Evolutionary conservation across 148 eudicot species (phyloP), one percentile per base, ranked within the genome.

Genomic region (Heliamphora exappendiculata): DNA sequence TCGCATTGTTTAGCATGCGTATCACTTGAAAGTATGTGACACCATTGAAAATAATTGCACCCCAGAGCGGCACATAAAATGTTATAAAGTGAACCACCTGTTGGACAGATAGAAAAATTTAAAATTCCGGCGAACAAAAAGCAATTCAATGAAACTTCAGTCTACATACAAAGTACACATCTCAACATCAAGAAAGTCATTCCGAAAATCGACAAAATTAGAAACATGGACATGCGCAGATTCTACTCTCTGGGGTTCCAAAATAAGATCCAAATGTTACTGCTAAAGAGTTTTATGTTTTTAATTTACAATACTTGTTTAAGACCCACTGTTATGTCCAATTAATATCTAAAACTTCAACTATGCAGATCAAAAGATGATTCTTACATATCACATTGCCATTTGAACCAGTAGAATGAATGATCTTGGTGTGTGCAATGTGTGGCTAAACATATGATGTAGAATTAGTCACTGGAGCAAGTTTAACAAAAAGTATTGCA

Each of bases 1-100:
- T 87, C 58, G 93, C 99, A 73, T 91, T 95, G 85, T 91, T 95
- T 77, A 95, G 85, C 98, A 95, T 95, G 73, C 97, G 94, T 74
- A 95, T 95, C 82, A 95, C 99, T 92, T 95, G 99, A 82, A 95
- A 92, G 81, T 95, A 95, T 57, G 97, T 92, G 75, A 91, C 75
- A 42, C 94, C 96, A 76, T 95, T 95, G 89, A 91, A 92, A 49
- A 92, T 88, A 82, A 95, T 95, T 53, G 99, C 99, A 78, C 97
- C 97, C 98, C 98, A 95, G 22, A 95, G 88, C 36, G 99, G 99
- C 72, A 86, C 89, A 82, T 95, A 95, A 83, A 95, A 95, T 78
- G 99, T 95, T 70, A 85, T 83, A 75, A 92, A 95, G 82, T 92
- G 97, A 79, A 89, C 91, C 75, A 83, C 89, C 98, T 94, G 90